Evolutionary conservation across 768 basidiomycete species (phyloP).

Genomic region (Calvatia gigantea): DNA sequence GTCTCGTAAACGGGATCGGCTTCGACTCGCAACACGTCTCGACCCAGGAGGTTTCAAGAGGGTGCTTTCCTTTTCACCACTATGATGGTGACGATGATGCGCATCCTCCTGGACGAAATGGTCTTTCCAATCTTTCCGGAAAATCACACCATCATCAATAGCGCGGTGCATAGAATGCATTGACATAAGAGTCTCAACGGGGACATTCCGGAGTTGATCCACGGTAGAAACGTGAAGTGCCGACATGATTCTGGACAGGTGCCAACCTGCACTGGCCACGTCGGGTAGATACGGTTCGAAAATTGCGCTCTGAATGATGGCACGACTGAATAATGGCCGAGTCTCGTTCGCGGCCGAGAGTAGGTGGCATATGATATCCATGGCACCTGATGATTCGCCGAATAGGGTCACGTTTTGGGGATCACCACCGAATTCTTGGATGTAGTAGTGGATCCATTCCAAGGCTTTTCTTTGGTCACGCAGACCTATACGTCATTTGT

Average conservation of each 20-base stretch:
- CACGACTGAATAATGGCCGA: constrained; percentile 64
- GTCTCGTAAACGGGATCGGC: constrained; percentile 18
- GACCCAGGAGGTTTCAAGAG: background rate
- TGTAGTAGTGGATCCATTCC: constrained; percentile 60
- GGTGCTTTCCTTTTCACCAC: constrained; percentile 3
- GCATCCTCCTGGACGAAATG: constrained; percentile 35
- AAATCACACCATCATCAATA: constrained; percentile 69
- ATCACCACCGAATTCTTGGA: constrained; percentile 66
- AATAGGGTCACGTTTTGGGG: constrained; percentile 53
- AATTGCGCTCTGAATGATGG: constrained; percentile 71
- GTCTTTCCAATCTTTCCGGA: constrained; percentile 57
- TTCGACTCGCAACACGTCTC: constrained; percentile 13
- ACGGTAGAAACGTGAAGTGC: constrained; percentile 49
- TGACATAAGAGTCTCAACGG: constrained; percentile 53
- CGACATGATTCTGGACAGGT: constrained; percentile 61
- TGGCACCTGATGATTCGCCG: constrained; percentile 49
- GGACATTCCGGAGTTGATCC: constrained; percentile 60
- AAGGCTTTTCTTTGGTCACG: constrained; percentile 63
- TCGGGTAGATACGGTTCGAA: constrained; percentile 61
- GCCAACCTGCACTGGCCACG: constrained; percentile 58
- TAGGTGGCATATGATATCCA: constrained; percentile 59
- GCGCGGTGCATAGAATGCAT: constrained; percentile 48
- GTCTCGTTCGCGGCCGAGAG: constrained; percentile 60
- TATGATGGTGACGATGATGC: constrained; percentile 7
- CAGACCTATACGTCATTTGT: constrained; percentile 40